Conservation (phyloP, 257 asterid species). For the Linderniella brevidens region DNA sequence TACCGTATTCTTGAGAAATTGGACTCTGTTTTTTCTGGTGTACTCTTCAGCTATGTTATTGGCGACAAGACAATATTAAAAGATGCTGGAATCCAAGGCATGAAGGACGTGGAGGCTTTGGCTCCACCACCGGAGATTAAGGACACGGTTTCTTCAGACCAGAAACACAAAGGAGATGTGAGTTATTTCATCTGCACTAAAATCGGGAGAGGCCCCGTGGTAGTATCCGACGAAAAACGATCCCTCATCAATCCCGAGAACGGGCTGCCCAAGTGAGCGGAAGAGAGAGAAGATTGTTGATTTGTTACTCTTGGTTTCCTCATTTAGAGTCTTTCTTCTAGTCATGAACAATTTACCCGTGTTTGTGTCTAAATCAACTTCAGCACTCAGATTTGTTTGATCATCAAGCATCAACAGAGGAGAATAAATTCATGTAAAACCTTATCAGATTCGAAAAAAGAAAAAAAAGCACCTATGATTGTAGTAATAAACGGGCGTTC, state of each 20-base stretch:
- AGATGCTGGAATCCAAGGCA: slow-evolving; percentile 62
- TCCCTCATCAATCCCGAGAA: slow-evolving; percentile 66
- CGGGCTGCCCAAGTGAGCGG: slow-evolving; percentile 61
- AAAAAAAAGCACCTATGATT: too few relatives aligned
- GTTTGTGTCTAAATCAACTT: too few relatives aligned
- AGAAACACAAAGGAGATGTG: slow-evolving; percentile 59
- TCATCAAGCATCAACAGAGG: too few relatives aligned
- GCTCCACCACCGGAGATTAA: slow-evolving; percentile 70
- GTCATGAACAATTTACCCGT: too few relatives aligned
- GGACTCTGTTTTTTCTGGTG: background rate
- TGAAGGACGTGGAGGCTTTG: slow-evolving; percentile 60
- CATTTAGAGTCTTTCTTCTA: too few relatives aligned
- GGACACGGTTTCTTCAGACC: slow-evolving; percentile 25
- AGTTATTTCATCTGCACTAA: slow-evolving; percentile 72
- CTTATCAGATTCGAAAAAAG: too few relatives aligned
- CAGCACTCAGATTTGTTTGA: too few relatives aligned
- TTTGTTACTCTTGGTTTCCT: too few relatives aligned
- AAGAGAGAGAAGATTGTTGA: background rate
- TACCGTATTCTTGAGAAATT: background rate
- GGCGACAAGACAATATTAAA: slow-evolving; percentile 77
- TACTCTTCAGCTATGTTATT: slow-evolving; percentile 50
- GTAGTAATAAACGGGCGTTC: too few relatives aligned
- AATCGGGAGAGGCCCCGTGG: slow-evolving; percentile 59
- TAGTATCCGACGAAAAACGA: slow-evolving; percentile 45
- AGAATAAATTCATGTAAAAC: too few relatives aligned